A percentile compares a stretch with the other conserved stretches of the same genome.
Evolutionary conservation across 148 eudicot genomes (phyloP).

Genomic region (Rhododendron kiyosumense): DNA sequence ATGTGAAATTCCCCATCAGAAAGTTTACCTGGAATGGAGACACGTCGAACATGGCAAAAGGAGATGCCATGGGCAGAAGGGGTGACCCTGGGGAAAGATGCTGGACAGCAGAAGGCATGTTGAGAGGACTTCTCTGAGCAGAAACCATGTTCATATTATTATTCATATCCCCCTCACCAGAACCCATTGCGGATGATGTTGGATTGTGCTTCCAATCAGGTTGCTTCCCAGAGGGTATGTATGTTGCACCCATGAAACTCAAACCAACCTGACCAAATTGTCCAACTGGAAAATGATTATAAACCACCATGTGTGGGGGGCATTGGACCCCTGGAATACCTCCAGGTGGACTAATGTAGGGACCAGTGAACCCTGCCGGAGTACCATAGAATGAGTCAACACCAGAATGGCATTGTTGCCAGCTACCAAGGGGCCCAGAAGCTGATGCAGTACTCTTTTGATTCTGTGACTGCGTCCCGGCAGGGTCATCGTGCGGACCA

Average conservation of each 20-base stretch:
- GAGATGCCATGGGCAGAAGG: conserved; percentile 67
- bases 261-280: conserved; percentile 94
- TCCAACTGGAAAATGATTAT: conserved; percentile 97
- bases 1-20: neutral
- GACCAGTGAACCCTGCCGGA: conserved; percentile 73
- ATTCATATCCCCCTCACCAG: conserved; percentile 53
- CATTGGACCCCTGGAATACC: conserved; percentile 82
- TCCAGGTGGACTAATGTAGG: conserved; percentile 82
- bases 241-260: conserved; percentile 93
- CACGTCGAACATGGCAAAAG: conserved; percentile 80
- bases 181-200: conserved; percentile 37
- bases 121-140: conserved; percentile 46
- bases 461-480: conserved; percentile 56
- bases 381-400: conserved; percentile 85
- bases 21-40: conserved; percentile 80
- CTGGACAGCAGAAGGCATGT: conserved; percentile 48
- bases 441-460: conserved; percentile 47
- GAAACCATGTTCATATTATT: conserved; percentile 50
- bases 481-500: conserved; percentile 69
- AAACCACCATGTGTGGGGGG: conserved; percentile 92
- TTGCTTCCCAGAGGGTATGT: conserved; percentile 85
- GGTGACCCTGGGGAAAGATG: conserved; percentile 83
- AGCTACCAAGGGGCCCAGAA: conserved; percentile 63
- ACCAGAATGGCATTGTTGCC: conserved; percentile 81
- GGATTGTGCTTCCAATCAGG: conserved; percentile 91